A percentile compares a stretch with the other conserved stretches of the same genome.
Evolutionary conservation across 768 basidiomycete species (phyloP).

Genomic region (Tulasnella calospora): DNA sequence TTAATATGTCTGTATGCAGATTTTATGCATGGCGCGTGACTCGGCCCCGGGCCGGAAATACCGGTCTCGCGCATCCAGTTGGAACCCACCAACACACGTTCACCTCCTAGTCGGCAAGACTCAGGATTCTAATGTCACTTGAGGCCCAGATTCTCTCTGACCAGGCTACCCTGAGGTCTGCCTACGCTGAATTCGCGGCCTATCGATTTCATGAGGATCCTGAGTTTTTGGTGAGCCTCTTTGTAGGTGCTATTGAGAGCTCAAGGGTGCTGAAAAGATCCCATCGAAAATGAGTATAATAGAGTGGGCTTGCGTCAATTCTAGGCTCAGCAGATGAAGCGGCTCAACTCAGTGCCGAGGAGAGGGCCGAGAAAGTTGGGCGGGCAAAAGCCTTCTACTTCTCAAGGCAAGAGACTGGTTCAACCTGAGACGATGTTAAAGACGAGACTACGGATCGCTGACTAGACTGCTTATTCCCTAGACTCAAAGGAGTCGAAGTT

Average conservation of each 20-base stretch:
- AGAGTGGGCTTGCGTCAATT: background rate
- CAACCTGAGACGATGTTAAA: background rate
- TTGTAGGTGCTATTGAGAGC: background rate
- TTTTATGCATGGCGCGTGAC: background rate
- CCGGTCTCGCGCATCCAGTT: background rate
- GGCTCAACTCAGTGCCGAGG: background rate
- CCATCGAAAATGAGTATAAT: background rate
- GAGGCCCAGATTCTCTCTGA: background rate
- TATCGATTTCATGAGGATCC: conserved; percentile 13
- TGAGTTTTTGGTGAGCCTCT: conserved; percentile 6
- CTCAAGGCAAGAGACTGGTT: background rate
- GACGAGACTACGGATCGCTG: too few relatives aligned
- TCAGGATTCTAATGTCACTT: background rate
- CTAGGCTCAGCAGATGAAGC: background rate
- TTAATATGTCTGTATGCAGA: too few relatives aligned
- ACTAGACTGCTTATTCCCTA: background rate
- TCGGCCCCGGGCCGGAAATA: background rate
- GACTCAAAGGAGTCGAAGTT: background rate
- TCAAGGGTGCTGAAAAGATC: background rate
- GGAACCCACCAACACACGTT: background rate
- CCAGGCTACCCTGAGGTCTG: background rate
- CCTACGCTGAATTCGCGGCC: background rate
- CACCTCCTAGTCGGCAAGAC: background rate
- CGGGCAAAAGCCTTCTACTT: conserved; percentile 24
- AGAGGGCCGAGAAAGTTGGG: conserved; percentile 11